phyloP scores from a whole-genome alignment of 257 asterid genomes.

The Jaltomata sinuosa region DNA sequence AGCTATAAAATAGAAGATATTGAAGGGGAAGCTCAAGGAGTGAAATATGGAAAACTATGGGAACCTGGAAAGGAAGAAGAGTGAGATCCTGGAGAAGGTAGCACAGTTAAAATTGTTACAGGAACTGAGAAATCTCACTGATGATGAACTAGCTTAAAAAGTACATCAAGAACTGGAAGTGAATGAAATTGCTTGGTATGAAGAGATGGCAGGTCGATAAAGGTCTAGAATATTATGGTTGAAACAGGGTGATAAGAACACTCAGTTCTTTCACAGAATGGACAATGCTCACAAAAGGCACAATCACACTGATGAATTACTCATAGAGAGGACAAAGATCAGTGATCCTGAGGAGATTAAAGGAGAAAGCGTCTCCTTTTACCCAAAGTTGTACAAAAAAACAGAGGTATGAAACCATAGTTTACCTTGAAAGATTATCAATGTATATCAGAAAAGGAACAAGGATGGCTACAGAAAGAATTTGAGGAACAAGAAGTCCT shows the following conservation, averaged over 20 bases:
- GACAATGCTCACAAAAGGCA: too few species aligned
- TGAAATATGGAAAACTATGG: background rate
- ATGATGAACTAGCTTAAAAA: background rate
- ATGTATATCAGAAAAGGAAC: background rate
- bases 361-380: background rate
- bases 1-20: background rate
- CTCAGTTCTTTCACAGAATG: too few species aligned
- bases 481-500: background rate
- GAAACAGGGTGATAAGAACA: too few species aligned
- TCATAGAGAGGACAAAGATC: background rate
- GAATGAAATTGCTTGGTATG: background rate
- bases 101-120: background rate
- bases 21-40: too few species aligned
- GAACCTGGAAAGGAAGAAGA: too few species aligned
- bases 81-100: background rate
- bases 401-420: background rate
- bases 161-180: background rate
- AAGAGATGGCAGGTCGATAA: background rate
- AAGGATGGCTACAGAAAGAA: background rate
- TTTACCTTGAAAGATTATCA: too few species aligned
- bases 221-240: background rate
- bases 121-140: background rate
- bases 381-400: too few species aligned
- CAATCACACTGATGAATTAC: too few species aligned
- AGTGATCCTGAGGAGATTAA: background rate